These are phyloP conservation scores for Rubus idaeus DNA, from an alignment of 306 rosid species.

Conservation along the genomic window DNA sequence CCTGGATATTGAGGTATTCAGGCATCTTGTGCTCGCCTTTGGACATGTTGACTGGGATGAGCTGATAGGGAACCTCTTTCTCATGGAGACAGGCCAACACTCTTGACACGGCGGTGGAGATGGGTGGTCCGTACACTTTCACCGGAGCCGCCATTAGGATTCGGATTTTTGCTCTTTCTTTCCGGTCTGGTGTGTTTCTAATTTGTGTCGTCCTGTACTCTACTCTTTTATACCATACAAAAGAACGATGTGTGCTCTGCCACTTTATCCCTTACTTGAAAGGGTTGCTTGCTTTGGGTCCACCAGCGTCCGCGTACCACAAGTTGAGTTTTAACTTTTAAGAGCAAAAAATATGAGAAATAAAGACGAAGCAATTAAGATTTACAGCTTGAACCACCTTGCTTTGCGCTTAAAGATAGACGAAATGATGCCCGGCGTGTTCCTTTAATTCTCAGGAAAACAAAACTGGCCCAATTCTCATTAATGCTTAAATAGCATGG, in stretches of 20 bases:
- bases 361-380: not conserved
- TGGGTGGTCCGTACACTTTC: conserved; percentile 76
- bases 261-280: conserved; percentile 27
- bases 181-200: not conserved
- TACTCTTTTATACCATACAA: conserved; percentile 23
- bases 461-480: not conserved
- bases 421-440: not conserved
- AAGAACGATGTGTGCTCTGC: not conserved
- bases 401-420: not conserved
- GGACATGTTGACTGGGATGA: conserved; percentile 64
- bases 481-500: not conserved
- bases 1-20: conserved; percentile 67
- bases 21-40: conserved; percentile 85
- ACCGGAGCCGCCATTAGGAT: conserved; percentile 54
- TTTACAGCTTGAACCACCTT: not conserved
- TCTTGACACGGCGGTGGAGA: conserved; percentile 81
- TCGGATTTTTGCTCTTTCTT: not conserved
- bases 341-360: not conserved
- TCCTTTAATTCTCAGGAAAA: not conserved
- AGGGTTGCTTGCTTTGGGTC: conserved; percentile 5
- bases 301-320: conserved; percentile 1
- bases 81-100: conserved; percentile 74
- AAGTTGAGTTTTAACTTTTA: not conserved
- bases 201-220: not conserved
- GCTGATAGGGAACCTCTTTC: conserved; percentile 63